Conservation (phyloP, 352 stramenopile genomes). For the Globisporangium ultimum region DNA sequence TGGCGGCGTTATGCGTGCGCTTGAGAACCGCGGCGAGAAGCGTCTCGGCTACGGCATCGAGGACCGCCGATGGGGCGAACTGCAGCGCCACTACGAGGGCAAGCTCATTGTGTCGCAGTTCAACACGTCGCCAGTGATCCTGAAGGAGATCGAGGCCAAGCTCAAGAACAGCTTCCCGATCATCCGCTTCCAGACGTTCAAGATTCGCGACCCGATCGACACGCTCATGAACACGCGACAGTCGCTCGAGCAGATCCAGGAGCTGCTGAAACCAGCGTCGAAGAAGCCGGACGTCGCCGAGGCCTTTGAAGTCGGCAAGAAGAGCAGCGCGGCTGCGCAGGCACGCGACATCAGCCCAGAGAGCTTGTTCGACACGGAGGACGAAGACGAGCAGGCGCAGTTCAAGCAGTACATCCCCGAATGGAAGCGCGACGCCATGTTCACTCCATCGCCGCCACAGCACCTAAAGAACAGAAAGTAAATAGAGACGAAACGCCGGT, state of each 20-base stretch:
- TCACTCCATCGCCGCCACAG: conserved; percentile 57
- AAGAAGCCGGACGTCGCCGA: conserved; percentile 21
- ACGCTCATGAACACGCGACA: conserved; percentile 81
- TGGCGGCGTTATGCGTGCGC: conserved; percentile 71
- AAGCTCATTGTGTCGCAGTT: conserved; percentile 88
- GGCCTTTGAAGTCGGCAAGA: conserved; percentile 31
- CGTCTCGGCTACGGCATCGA: conserved; percentile 80
- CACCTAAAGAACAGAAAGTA: conserved; percentile 53
- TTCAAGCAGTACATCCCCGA: conserved; percentile 82
- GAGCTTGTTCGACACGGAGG: conserved; percentile 51
- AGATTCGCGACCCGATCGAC: conserved; percentile 78
- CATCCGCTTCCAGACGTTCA: conserved; percentile 86
- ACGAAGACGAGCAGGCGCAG: conserved; percentile 59
- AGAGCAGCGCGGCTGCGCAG: conserved; percentile 22
- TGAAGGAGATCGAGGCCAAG: conserved; percentile 75
- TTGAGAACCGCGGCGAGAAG: conserved; percentile 82
- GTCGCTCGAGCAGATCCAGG: conserved; percentile 56
- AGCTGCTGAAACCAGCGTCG: conserved; percentile 44
- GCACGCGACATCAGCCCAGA: conserved; percentile 38
- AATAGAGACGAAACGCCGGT: conserved; percentile 9
- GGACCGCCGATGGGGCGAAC: conserved; percentile 80
- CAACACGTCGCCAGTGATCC: conserved; percentile 65
- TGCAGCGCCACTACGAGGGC: conserved; percentile 83
- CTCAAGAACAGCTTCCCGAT: conserved; percentile 85
- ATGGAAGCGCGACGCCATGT: conserved; percentile 80